These are phyloP conservation scores for Lodderomyces pseudojiufengensis DNA, from an alignment of 1,139 yeast species.

Conservation along the genomic window DNA sequence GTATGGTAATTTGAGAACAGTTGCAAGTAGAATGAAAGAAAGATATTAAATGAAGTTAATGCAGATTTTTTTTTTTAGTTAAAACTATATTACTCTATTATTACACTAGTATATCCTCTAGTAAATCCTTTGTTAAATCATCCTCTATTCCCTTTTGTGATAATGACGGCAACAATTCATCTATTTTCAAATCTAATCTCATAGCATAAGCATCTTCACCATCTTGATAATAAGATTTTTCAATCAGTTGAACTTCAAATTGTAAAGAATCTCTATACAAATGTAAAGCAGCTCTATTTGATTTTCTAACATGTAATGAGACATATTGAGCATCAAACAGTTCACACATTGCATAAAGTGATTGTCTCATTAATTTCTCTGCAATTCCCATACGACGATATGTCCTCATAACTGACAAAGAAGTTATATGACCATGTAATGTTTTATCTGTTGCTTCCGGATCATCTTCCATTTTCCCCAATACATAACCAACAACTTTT, in stretches of 20 bases:
- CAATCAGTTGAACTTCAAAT: slow-evolving; percentile 79
- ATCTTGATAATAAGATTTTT: slow-evolving; percentile 87
- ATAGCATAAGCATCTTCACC: slow-evolving; percentile 99
- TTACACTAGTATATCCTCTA: slow-evolving; percentile 7
- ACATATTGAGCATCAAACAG: slow-evolving; percentile 81
- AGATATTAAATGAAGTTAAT: no score
- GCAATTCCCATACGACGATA: slow-evolving; percentile 95
- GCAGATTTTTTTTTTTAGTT: no score
- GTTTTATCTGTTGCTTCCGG: slow-evolving; percentile 68
- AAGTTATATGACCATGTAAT: slow-evolving; percentile 93
- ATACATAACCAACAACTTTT: slow-evolving; percentile 87
- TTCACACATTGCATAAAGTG: slow-evolving; percentile 74
- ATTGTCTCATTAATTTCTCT: slow-evolving; percentile 87
- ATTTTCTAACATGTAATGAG: slow-evolving; percentile 87
- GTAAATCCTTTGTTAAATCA: slow-evolving; percentile 45
- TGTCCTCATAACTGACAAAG: slow-evolving; percentile 91
- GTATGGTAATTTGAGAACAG: slow-evolving; percentile 93
- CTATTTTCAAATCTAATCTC: slow-evolving; percentile 62
- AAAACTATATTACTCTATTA: slow-evolving; percentile 14
- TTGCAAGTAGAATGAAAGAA: slow-evolving; percentile 96
- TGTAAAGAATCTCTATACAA: slow-evolving; percentile 81
- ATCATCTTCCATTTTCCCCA: slow-evolving; percentile 96
- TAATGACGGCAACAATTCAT: slow-evolving; percentile 56
- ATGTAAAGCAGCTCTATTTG: slow-evolving; percentile 92
- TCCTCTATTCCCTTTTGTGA: slow-evolving; percentile 45